These are phyloP conservation scores for Saccharata proteae DNA, from an alignment of 2,329 filamentous ascomycete genomes.

Conservation along the genomic window DNA sequence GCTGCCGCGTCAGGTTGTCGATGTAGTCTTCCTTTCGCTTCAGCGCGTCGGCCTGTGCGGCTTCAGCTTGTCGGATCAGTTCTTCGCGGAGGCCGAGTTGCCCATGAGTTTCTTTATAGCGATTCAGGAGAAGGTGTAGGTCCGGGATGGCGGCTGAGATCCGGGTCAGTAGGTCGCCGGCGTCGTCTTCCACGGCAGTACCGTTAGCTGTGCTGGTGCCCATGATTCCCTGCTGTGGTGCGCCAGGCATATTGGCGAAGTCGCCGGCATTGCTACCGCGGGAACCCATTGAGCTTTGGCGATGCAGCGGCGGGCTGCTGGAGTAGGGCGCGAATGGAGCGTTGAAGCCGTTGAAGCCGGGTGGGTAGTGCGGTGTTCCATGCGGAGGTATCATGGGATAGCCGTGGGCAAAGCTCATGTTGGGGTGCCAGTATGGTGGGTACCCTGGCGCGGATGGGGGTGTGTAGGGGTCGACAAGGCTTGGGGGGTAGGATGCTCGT, in stretches of 20 bases:
- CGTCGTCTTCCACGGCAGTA: constrained; percentile 21
- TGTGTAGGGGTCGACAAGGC: constrained; percentile 18
- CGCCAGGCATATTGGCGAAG: not conserved
- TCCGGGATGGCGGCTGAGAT: constrained; percentile 27
- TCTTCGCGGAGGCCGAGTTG: constrained; percentile 38
- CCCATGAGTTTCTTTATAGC: constrained; percentile 39
- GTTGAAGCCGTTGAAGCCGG: constrained; percentile 19
- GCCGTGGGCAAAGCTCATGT: constrained; percentile 16
- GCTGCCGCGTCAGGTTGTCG: constrained; percentile 37
- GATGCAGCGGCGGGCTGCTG: constrained; percentile 19
- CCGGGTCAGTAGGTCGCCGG: constrained; percentile 25
- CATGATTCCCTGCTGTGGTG: not conserved
- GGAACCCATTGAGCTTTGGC: constrained; percentile 25
- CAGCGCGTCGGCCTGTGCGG: constrained; percentile 38
- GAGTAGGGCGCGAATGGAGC: constrained; percentile 21
- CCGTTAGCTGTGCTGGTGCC: constrained; percentile 3
- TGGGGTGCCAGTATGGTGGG: constrained; percentile 20
- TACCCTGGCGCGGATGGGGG: constrained; percentile 54
- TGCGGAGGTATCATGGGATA: constrained; percentile 22
- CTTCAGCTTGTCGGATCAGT: constrained; percentile 35
- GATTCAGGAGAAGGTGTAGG: constrained; percentile 25
- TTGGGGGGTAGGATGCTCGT: constrained; percentile 20
- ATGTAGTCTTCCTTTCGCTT: constrained; percentile 43
- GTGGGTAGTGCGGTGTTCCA: constrained; percentile 24
- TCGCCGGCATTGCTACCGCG: constrained; percentile 10